phyloP scores from a whole-genome alignment of 495 filamentous ascomycete species.

The Penicillium parvum region DNA sequence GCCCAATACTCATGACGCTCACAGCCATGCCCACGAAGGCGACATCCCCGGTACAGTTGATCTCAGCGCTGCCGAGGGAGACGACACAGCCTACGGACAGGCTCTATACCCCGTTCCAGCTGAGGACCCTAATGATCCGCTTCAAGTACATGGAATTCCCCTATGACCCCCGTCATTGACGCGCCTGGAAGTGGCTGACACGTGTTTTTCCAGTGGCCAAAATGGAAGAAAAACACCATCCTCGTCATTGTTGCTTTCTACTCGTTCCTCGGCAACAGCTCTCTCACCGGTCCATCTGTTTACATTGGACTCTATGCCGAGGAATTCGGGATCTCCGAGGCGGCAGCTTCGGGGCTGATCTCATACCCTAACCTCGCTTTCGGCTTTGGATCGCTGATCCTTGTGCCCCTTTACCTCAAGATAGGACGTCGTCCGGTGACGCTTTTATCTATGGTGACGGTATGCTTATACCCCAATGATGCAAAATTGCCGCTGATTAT shows the following conservation, averaged over 20 bases:
- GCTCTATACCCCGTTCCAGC: constrained; percentile 59
- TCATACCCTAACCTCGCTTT: constrained; percentile 62
- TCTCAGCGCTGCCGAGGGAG: constrained; percentile 52
- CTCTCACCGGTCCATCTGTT: constrained; percentile 54
- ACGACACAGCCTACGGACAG: constrained; percentile 57
- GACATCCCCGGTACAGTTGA: constrained; percentile 56
- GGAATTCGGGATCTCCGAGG: constrained; percentile 49
- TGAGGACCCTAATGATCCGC: constrained; percentile 62
- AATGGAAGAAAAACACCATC: constrained; percentile 56
- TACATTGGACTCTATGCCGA: constrained; percentile 56
- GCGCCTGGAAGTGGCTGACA: no score
- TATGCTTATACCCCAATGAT: constrained; percentile 20
- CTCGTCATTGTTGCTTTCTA: constrained; percentile 55
- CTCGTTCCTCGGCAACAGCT: constrained; percentile 58
- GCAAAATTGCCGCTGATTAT: not conserved
- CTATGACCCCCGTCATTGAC: no score
- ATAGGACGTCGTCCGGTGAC: constrained; percentile 55
- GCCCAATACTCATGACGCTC: not conserved
- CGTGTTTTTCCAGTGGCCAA: constrained; percentile 43
- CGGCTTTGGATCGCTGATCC: constrained; percentile 55
- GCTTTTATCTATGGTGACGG: constrained; percentile 43
- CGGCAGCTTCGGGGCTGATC: constrained; percentile 51
- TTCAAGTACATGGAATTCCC: constrained; percentile 49
- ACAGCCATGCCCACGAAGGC: constrained; percentile 55
- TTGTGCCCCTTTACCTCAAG: constrained; percentile 57